Base-by-base conservation (phyloP, 2,329 filamentous ascomycete genomes). In the Talaromyces islandicus region DNA sequence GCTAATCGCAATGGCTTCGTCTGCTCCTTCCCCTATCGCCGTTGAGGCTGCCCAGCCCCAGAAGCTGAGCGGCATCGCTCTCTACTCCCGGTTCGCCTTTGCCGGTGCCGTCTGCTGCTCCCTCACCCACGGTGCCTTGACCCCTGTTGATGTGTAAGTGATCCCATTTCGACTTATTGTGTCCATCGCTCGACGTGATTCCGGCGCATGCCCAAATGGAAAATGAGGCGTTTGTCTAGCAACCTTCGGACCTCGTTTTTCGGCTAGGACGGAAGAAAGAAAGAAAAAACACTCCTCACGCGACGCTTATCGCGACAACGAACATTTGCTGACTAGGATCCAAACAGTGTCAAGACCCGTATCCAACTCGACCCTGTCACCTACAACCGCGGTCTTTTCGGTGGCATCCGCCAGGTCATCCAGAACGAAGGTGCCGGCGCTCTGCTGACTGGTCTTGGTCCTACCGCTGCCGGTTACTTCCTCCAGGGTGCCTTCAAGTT, bases 91-190 rank as follows among this genome's bases (percentile, higher is more conserved):
- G 80, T 97, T 97, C 83, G 93, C 94, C 81, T 89, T 99, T 73
- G 92, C 94, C 72, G 94, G 94, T 81, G 94, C 94, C 71, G 83
- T 97, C 84, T 97, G 94, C 88, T 99, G 94, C 81, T 94, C 92
- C 71, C 83, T 97, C 81, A 99, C 94, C 75, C 94, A 99, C 86
- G 94, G 93, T 80, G 89, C 85, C 74, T 88, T 97, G 72, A 99
- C 94, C 70, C 94, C 94, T 75, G 92, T 99, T 79, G 94, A 99
- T 90, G 94, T 99, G 93, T 97, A 94, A 80, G 93, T 90, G 51
- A 11, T 9, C 12, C 30, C 27, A 46, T 46, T 12, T 46, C 43
- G 19, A 24, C 9, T 17, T 46, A 5, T 46, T 17, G 43, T 24
- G 4, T 24, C 4, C n/a, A 21, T 46, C 19, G 4, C 7, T 46